Base-by-base conservation (phyloP, 148 eudicot genomes). In the Suaeda aralocaspica region DNA sequence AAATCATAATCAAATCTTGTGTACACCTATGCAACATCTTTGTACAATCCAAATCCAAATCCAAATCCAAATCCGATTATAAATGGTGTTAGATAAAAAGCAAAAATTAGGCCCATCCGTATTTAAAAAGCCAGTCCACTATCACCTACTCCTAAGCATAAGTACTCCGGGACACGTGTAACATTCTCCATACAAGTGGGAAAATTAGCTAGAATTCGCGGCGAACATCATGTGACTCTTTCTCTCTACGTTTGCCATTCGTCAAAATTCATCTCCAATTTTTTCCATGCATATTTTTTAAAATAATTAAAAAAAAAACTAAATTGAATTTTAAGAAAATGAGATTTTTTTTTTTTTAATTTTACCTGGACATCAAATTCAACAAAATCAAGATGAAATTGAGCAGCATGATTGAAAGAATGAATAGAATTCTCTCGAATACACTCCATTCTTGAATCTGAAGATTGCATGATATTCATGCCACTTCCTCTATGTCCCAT, bases 301-400 rank as follows among this genome's bases (percentile, higher is more conserved):
- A 44, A 10, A 22, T 0, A 10, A 50, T 9, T 49, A 2, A 8
- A 19, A 41, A 9, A 60, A 51, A 33, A 21, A 36, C 8, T 4
- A 36, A 36, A 36, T 3, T 3, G 8, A 36, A 36, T 4, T 4
- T 4, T 4, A 36, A 36, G 41, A 36, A 36, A 36, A 36, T 36
- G n/a, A n/a, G n/a, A n/a, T n/a, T n/a, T n/a, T n/a, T n/a, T n/a
- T n/a, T n/a, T n/a, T n/a, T n/a, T n/a, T n/a, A n/a, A n/a, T n/a
- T n/a, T 4, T 65, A 81, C 89, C 89, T 86, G 89, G 75, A 86
- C 85, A 62, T 86, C 89, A 49, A 86, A 86, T 56, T 83, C 89
- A 44, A 86, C 56, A 61, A 77, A 81, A 62, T 79, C 79, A 16
- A 79, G 62, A 28, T 76, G 14, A 24, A 75, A 80, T n/a, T 70